Evolutionary conservation across 192 early-diverging fungal species (phyloP).

Genomic region (Gryganskiella cystojenkinii): DNA sequence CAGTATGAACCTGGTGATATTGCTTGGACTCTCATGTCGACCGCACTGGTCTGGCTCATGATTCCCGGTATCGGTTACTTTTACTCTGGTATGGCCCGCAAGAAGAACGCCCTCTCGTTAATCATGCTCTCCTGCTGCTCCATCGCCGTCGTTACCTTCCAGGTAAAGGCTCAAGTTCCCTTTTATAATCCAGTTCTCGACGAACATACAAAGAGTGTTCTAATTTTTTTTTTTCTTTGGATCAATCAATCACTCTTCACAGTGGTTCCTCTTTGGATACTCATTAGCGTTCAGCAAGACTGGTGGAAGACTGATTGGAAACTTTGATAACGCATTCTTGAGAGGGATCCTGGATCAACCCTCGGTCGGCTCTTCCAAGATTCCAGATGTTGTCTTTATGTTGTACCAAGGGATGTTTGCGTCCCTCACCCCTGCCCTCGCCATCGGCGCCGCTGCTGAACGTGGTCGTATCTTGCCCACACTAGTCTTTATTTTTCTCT

Average conservation of each 20-base stretch:
- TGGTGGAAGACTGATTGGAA: slow-evolving; percentile 80
- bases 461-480: slow-evolving; percentile 87
- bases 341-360: slow-evolving; percentile 56
- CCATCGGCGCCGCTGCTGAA: slow-evolving; percentile 92
- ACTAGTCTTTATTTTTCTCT: slow-evolving; percentile 91
- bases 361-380: slow-evolving; percentile 67
- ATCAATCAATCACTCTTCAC: not conserved
- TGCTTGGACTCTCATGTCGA: slow-evolving; percentile 73
- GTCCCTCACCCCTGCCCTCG: slow-evolving; percentile 89
- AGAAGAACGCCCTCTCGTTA: slow-evolving; percentile 93
- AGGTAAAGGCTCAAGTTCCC: no score
- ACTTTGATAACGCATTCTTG: slow-evolving; percentile 81
- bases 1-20: slow-evolving; percentile 64
- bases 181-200: no score
- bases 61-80: slow-evolving; percentile 95
- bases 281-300: slow-evolving; percentile 86
- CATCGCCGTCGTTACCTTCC: slow-evolving; percentile 87
- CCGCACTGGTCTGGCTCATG: slow-evolving; percentile 94
- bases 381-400: slow-evolving; percentile 84
- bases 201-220: no score
- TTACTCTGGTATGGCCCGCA: slow-evolving; percentile 93
- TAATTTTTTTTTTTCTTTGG: not conserved
- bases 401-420: slow-evolving; percentile 96
- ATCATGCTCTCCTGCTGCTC: slow-evolving; percentile 86
- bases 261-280: slow-evolving; percentile 93